Base-by-base conservation (phyloP, 306 rosid species). In the Bauhinia variegata region DNA sequence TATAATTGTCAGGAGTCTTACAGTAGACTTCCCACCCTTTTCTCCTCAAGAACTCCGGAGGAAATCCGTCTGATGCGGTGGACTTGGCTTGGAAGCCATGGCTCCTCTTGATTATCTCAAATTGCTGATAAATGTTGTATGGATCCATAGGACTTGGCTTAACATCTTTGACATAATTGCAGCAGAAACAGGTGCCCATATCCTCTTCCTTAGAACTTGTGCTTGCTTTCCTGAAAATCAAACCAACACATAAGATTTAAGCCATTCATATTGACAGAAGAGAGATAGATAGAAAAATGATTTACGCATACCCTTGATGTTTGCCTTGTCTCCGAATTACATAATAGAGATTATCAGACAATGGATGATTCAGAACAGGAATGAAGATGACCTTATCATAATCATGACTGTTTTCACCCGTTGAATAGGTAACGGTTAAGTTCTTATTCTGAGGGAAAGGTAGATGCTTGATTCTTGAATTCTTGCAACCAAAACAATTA, bases 31-130 rank as follows among this genome's bases (percentile, higher is more conserved):
- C 63, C 84, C 82, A 83, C 7, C 75, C 81, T 41, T 46, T 58
- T 38, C 53, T 68, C 51, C 77, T 61, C 74, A 79, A 42, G 18
- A 71, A 75, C 0, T 50, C 33, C 3, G 87, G 83, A 57, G 86
- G 86, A 37, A 38, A 41, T 7, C 82, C 82, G 52, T 81, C 80
- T 33, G 34, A 38, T 23, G 78, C 67, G 6, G 73, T 8, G 7
- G 78, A 81, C 4, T 61, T 66, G n/a, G 80, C 82, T 2, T 62
- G 59, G 56, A 75, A 84, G 9, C 81, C 79, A 19, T 74, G 33
- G 14, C 66, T 46, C 34, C 66, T 55, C 11, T 68, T 28, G 7
- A 75, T 9, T 42, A 80, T 52, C 56, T 65, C 59, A 34, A 60
- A 13, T 50, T 74, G 86, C 19, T 74, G 80, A 65, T 52, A 50